Percentiles rank a stretch among this genome's conserved stretches.
Conservation (phyloP, 1,139 yeast genomes). For the Diutina mesorugosa region DNA sequence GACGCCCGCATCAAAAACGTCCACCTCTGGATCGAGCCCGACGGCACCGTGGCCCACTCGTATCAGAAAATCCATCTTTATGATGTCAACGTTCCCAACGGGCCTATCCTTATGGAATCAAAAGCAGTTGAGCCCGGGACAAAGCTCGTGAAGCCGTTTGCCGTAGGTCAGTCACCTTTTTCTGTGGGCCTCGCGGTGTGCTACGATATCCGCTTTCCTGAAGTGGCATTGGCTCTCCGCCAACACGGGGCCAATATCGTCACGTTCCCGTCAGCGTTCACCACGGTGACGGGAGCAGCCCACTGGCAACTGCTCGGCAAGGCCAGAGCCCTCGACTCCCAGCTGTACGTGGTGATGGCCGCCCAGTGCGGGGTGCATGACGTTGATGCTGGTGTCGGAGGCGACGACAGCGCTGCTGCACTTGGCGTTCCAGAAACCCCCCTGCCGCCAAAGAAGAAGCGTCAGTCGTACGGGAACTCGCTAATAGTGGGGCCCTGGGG, state of each 20-base stretch:
- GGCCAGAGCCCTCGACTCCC: conserved; percentile 81
- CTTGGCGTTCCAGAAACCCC: conserved; percentile 2
- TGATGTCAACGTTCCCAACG: conserved; percentile 72
- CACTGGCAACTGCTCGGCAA: conserved; percentile 79
- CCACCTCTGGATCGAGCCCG: conserved; percentile 52
- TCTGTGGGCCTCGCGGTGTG: conserved; percentile 67
- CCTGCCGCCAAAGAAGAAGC: conserved; percentile 21
- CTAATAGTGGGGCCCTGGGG: conserved; percentile 92
- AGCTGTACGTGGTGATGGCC: conserved; percentile 79
- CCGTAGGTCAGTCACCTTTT: conserved; percentile 29
- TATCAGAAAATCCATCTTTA: conserved; percentile 84
- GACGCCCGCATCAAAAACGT: conserved; percentile 49
- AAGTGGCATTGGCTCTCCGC: conserved; percentile 53
- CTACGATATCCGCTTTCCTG: conserved; percentile 86
- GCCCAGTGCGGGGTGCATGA: conserved; percentile 80
- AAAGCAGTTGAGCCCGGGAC: conserved; percentile 74
- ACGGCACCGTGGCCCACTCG: conserved; percentile 50
- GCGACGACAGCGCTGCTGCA: conserved; percentile 8
- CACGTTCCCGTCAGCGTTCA: conserved; percentile 85
- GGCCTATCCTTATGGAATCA: conserved; percentile 65
- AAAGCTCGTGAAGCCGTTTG: conserved; percentile 39
- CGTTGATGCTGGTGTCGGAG: conserved; percentile 19
- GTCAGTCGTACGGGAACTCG: conserved; percentile 70
- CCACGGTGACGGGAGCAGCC: conserved; percentile 79
- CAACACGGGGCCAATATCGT: conserved; percentile 65